Percentiles rank a stretch among this genome's conserved stretches.
These are phyloP conservation scores for Hortiboletus campestris DNA, from an alignment of 768 basidiomycete species.

Conservation along the genomic window DNA sequence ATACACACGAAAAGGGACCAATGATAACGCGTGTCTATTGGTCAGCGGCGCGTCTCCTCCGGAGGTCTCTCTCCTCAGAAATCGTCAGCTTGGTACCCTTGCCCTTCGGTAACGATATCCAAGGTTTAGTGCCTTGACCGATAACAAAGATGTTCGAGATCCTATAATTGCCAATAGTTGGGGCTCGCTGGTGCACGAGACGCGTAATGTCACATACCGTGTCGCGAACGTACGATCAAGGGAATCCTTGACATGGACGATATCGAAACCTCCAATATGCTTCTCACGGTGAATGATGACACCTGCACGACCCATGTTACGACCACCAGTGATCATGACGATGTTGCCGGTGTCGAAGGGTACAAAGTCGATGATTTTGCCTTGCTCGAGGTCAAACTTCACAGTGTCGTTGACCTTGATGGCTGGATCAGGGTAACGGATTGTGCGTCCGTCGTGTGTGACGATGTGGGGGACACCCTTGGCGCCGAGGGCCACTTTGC, in stretches of 20 bases:
- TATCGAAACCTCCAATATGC: constrained; percentile 98
- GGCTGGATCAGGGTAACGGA: constrained; percentile 96
- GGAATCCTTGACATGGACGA: constrained; percentile 95
- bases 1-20: constrained; percentile 8
- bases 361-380: constrained; percentile 89
- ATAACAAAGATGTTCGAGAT: constrained; percentile 98
- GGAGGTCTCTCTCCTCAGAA: constrained; percentile 91
- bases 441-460: constrained; percentile 99
- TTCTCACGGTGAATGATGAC: constrained; percentile 95
- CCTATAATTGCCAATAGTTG: constrained; percentile 39
- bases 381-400: constrained; percentile 93
- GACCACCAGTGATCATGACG: constrained; percentile 96
- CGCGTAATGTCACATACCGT: constrained; percentile 55
- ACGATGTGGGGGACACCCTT: constrained; percentile 96
- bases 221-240: constrained; percentile 96
- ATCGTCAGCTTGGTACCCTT: constrained; percentile 98
- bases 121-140: constrained; percentile 92
- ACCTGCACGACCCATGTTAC: constrained; percentile 99
- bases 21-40: constrained; percentile 42
- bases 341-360: constrained; percentile 98
- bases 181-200: background rate
- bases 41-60: constrained; percentile 79
- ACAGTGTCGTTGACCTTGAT: constrained; percentile 97
- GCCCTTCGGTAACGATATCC: constrained; percentile 95
- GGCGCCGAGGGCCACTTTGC: constrained; percentile 85